A percentile compares a stretch with the other conserved stretches of the same genome.
phyloP scores from a whole-genome alignment of 352 stramenopile species.

The Phytophthora litchii region DNA sequence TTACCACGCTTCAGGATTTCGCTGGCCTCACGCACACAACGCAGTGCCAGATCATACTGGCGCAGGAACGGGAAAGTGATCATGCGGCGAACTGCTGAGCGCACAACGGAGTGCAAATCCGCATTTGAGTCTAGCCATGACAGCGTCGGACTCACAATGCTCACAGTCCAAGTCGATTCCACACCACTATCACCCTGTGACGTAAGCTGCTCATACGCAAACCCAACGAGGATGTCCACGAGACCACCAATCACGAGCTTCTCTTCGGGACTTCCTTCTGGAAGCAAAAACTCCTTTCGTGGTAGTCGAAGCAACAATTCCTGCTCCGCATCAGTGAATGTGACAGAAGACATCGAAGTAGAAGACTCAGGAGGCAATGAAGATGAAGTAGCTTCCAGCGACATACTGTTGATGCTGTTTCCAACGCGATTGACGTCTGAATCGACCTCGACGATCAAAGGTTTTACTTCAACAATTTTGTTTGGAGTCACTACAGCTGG shows the following conservation, averaged over 20 bases:
- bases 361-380: slow-evolving; percentile 5
- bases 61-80: slow-evolving; percentile 97
- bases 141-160: slow-evolving; percentile 93
- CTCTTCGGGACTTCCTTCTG: slow-evolving; percentile 58
- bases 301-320: slow-evolving; percentile 78
- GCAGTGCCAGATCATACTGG: slow-evolving; percentile 87
- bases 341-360: slow-evolving; percentile 6
- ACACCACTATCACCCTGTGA: slow-evolving; percentile 95
- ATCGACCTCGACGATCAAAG: slow-evolving; percentile 52
- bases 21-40: slow-evolving; percentile 82
- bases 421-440: slow-evolving; percentile 28
- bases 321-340: slow-evolving; percentile 66
- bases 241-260: slow-evolving; percentile 81
- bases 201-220: slow-evolving; percentile 95
- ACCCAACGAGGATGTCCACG: slow-evolving; percentile 95
- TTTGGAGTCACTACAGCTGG: neutral
- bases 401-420: slow-evolving; percentile 30
- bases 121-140: slow-evolving; percentile 92
- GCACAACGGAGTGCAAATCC: slow-evolving; percentile 69
- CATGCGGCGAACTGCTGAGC: slow-evolving; percentile 85
- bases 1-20: slow-evolving; percentile 89
- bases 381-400: slow-evolving; percentile 17
- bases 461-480: slow-evolving; percentile 11
- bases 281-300: slow-evolving; percentile 83
- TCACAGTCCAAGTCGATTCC: slow-evolving; percentile 97